Evolutionary conservation across 1,284 basidiomycete species (phyloP), one percentile per base, ranked within the genome.

Genomic region (Cerioporus squamosus): DNA sequence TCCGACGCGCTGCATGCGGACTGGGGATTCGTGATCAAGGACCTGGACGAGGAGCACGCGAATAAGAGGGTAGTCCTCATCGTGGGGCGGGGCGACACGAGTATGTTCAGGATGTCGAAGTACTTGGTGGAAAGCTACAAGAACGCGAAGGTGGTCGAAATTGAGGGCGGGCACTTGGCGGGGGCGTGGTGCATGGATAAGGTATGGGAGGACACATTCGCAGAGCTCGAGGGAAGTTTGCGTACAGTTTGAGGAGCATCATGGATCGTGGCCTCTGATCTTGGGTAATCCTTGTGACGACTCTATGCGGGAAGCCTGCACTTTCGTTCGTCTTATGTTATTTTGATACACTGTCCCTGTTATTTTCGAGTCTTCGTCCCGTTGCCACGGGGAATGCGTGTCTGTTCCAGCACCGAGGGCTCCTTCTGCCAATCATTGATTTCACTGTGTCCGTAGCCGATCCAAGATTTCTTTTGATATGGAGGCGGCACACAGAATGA

Each of bases 111-210:
- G 5, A 81, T 80, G 77, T 77, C 79, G 0, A 63, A 76, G 49
- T 85, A 79, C 73, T 64, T 86, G n/a, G 75, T 72, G 17, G 64
- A 66, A 17, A 68, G 72, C 46, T 81, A 83, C 68, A 74, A 72
- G 64, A 75, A 77, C 46, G 72, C 75, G 9, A 70, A 66, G 22
- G 63, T 77, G 20, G 76, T 71, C 62, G 72, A 66, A 22, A 56
- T 81, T 31, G 71, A 65, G n/a, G 84, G 84, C 0, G 80, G 82
- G 6, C 83, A 83, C 55, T 61, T 83, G n/a, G 67, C 76, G 9
- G 48, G 68, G 2, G 61, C 83, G 31, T 81, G 77, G 64, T 70
- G 75, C 51, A 42, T 81, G 51, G 73, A 84, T 47, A 73, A 78
- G 5, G 66, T 83, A 9, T 82, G 78, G 80, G 71, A 71, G 53